Base-by-base conservation (phyloP, 805 yeast species). In the Wickerhamiella brachini region DNA sequence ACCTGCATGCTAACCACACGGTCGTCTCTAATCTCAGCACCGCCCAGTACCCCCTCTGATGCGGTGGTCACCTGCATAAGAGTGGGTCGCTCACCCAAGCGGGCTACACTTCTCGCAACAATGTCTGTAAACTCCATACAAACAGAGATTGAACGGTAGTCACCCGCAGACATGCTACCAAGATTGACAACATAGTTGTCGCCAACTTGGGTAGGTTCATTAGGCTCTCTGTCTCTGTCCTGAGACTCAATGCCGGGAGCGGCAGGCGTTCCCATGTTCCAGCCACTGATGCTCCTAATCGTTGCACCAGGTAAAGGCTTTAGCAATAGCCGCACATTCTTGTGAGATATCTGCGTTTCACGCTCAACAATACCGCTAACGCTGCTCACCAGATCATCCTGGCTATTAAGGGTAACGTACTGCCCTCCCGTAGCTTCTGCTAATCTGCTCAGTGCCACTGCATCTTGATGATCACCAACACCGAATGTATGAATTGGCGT, bases 361-460 rank as follows among this genome's bases (percentile, higher is more conserved):
- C 20, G 41, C 20, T 37, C 20, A 5, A 37, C 41, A 4, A 15
- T 6, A 2, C 41, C 20, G 7, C 20, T 5, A 20, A 37, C 20
- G 41, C 15, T 37, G 9, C 7, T 20, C 20, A n/a, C 44, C 26
- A 41, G 12, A 4, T 12, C 24, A 5, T 20, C 44, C 6, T 3
- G n/a, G n/a, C 44, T 17, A 20, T 13, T 18, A 2, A 44, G 31
- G 21, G 24, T 3, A n/a, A 23, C 31, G n/a, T 49, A 53, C 10
- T 43, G 37, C 15, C 56, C 56, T 2, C 41, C 44, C 3, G 52
- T 48, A 17, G 13, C 31, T 3, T 45, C 22, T 1, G 57, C 47
- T 2, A 54, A 18, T 15, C 26, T 29, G 22, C 50, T 49, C 20
- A 54, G 37, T 1, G 49, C 2, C 6, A 37, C 5, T 2, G 52